phyloP scores from a whole-genome alignment of 2,329 filamentous ascomycete species.

The Fusarium sp. region DNA sequence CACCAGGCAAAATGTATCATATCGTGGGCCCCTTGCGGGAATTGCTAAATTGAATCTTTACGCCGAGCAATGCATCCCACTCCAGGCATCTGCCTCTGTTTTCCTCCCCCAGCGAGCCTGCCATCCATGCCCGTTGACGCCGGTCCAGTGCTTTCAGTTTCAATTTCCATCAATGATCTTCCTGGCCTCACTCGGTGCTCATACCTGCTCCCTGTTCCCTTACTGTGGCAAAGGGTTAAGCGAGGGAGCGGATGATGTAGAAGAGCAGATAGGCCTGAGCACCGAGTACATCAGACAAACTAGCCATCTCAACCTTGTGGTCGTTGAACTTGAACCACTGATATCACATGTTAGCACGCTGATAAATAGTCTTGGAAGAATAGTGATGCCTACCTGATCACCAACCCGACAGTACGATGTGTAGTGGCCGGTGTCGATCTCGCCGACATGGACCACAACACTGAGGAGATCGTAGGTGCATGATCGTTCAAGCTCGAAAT shows the following conservation, averaged over 20 bases:
- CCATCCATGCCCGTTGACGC: constrained; percentile 25
- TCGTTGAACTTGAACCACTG: constrained; percentile 98
- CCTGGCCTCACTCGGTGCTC: neutral
- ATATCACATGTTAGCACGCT: constrained; percentile 29
- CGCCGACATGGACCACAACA: constrained; percentile 92
- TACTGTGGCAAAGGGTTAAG: constrained; percentile 48
- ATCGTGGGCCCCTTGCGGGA: neutral
- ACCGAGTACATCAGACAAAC: constrained; percentile 84
- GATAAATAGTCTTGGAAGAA: neutral
- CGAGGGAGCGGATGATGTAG: constrained; percentile 77
- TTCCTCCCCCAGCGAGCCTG: constrained; percentile 1
- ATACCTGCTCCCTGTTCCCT: neutral
- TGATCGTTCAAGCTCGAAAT: constrained; percentile 69
- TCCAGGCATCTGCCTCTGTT: constrained; percentile 15
- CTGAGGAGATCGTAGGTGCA: constrained; percentile 89
- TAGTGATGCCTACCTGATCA: constrained; percentile 64
- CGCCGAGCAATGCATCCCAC: constrained; percentile 38
- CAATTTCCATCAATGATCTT: neutral
- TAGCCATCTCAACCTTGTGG: constrained; percentile 87
- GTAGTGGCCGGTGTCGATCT: constrained; percentile 93
- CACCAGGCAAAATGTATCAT: constrained; percentile 1
- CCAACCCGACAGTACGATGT: constrained; percentile 88
- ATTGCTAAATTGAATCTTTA: constrained; percentile 29
- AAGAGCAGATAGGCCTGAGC: constrained; percentile 93
- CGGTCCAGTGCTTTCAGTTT: neutral